These are phyloP conservation scores for Vigna mungo DNA, from an alignment of 306 rosid species.

Conservation along the genomic window DNA sequence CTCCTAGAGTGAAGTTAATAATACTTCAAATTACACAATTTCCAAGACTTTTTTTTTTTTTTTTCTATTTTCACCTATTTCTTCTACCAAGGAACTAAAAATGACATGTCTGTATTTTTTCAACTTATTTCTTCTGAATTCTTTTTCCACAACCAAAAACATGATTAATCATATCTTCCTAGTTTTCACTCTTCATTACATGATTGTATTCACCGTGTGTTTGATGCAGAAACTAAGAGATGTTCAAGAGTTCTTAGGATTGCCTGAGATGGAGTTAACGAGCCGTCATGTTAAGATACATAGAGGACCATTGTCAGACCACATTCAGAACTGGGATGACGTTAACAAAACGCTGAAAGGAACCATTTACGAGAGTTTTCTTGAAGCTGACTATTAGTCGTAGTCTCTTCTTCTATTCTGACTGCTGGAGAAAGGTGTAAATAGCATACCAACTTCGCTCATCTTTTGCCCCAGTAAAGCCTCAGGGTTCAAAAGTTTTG, in stretches of 20 bases:
- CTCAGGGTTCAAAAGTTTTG: constrained; percentile 25
- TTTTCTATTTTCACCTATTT: no score
- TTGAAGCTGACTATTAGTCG: constrained; percentile 64
- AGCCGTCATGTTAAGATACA: constrained; percentile 93
- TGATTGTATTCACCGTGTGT: constrained; percentile 17
- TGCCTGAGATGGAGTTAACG: constrained; percentile 68
- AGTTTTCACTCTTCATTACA: background rate
- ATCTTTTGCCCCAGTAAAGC: constrained; percentile 48
- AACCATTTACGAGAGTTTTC: constrained; percentile 76
- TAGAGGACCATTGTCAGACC: constrained; percentile 72
- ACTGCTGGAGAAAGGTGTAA: constrained; percentile 56
- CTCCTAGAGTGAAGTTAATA: no score
- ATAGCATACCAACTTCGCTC: constrained; percentile 51
- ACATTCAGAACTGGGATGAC: constrained; percentile 85
- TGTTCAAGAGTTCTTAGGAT: constrained; percentile 72
- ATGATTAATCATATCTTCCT: background rate
- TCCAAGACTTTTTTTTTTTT: no score
- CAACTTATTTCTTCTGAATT: no score
- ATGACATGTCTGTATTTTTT: no score
- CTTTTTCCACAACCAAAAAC: no score
- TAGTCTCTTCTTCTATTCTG: constrained; percentile 40
- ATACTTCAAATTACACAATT: no score
- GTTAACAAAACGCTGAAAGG: constrained; percentile 72
- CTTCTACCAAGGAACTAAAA: no score
- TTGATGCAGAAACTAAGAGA: constrained; percentile 74